Conservation (phyloP, 305 asterid species). For the Stenogyne calaminthoides region DNA sequence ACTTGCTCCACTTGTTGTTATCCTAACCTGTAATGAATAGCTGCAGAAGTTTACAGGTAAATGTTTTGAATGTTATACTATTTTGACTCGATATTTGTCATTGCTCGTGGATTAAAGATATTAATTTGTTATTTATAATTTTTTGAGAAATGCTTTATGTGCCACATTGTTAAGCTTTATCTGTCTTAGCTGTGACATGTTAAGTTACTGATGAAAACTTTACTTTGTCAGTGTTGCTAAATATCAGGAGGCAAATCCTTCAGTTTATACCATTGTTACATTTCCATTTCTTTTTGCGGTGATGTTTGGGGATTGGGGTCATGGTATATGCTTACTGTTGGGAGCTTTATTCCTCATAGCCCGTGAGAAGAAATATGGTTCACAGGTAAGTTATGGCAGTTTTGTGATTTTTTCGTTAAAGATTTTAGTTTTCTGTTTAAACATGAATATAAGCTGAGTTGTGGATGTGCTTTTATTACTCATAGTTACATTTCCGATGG, state of each 20-base stretch:
- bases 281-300: slow-evolving; percentile 98
- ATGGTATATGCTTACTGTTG: slow-evolving; percentile 86
- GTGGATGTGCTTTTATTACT: neutral
- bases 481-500: slow-evolving; percentile 16
- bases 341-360: slow-evolving; percentile 86
- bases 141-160: slow-evolving; percentile 11
- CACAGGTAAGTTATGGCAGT: slow-evolving; percentile 64
- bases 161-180: slow-evolving; percentile 11
- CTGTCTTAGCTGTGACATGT: slow-evolving; percentile 12
- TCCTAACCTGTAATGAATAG: neutral
- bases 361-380: slow-evolving; percentile 75
- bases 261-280: slow-evolving; percentile 81
- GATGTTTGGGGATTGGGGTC: slow-evolving; percentile 99
- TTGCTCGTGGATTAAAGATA: slow-evolving; percentile 14
- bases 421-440: neutral
- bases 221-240: slow-evolving; percentile 75
- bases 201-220: slow-evolving; percentile 31
- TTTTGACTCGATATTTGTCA: neutral
- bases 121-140: slow-evolving; percentile 13
- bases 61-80: slow-evolving; percentile 4
- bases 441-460: neutral
- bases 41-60: neutral
- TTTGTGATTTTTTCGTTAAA: neutral
- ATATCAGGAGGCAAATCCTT: slow-evolving; percentile 94
- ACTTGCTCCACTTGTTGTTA: slow-evolving; percentile 15